Conservation (phyloP, 2,329 filamentous ascomycete species). For the Fusarium concolor region DNA sequence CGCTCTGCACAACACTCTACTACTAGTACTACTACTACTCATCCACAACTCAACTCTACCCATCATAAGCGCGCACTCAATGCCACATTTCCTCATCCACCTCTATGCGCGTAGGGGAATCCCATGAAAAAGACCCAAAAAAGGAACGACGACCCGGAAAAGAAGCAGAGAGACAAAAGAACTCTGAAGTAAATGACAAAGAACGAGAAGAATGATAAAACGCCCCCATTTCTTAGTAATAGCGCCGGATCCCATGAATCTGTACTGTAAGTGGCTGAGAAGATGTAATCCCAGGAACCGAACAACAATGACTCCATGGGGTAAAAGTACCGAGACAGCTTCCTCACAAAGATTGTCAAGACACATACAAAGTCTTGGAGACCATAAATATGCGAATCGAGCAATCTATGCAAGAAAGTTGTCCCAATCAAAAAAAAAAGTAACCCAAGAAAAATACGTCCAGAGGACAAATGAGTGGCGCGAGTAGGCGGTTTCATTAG, state of each 20-base stretch:
- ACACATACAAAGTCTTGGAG: background rate
- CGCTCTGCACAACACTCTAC: conserved; percentile 37
- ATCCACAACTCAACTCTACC: conserved; percentile 24
- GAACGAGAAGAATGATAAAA: conserved; percentile 32
- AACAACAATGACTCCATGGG: conserved; percentile 26
- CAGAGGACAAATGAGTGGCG: conserved; percentile 29
- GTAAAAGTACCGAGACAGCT: conserved; percentile 4
- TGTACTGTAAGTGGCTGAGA: conserved; percentile 27
- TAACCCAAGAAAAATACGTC: conserved; percentile 38
- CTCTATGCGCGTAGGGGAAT: conserved; percentile 22
- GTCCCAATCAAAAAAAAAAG: conserved; percentile 28
- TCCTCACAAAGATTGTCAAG: background rate
- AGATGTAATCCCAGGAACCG: conserved; percentile 35
- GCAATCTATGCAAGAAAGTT: conserved; percentile 20
- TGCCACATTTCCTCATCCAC: conserved; percentile 20
- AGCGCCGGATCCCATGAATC: conserved; percentile 47
- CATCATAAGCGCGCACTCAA: conserved; percentile 39
- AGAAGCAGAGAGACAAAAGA: conserved; percentile 12
- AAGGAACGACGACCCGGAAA: conserved; percentile 28
- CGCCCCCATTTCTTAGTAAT: conserved; percentile 43
- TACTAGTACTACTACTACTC: conserved; percentile 4
- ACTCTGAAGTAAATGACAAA: conserved; percentile 22
- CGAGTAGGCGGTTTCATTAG: conserved; percentile 32
- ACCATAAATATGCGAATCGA: conserved; percentile 7
- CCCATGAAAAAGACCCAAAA: conserved; percentile 12